These are phyloP conservation scores for Collybia mongolica DNA, from an alignment of 768 basidiomycete genomes.

Conservation along the genomic window DNA sequence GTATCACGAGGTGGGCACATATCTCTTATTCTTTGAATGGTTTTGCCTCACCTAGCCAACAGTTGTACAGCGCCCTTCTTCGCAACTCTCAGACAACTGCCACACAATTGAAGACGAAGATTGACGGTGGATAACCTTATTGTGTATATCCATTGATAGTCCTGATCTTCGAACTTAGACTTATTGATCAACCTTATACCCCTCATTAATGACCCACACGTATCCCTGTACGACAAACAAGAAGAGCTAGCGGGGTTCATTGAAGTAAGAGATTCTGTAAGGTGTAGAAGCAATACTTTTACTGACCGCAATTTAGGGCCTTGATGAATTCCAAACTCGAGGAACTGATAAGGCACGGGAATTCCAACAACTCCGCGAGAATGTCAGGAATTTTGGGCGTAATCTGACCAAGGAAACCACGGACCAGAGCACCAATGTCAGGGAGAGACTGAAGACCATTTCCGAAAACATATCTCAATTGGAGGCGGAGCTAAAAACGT, in stretches of 20 bases:
- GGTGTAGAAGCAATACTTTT: neutral
- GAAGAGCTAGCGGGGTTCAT: neutral
- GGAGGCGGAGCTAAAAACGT: neutral
- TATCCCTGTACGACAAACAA: conserved; percentile 2
- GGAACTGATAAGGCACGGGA: neutral
- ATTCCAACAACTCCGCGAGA: conserved; percentile 1
- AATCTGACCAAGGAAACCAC: neutral
- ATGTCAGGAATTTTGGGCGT: neutral
- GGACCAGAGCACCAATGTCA: neutral
- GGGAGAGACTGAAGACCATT: neutral
- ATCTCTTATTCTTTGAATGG: neutral
- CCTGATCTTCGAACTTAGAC: neutral
- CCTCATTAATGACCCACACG: neutral
- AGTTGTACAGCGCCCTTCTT: neutral
- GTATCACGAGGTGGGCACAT: neutral
- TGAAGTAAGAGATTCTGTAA: neutral
- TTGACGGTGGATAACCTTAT: neutral
- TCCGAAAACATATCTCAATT: neutral
- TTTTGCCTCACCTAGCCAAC: neutral
- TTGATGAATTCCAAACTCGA: neutral
- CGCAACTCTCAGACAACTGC: conserved; percentile 5
- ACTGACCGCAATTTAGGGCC: neutral
- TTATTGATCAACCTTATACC: conserved; percentile 2
- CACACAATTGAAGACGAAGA: conserved; percentile 4
- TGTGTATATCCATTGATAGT: neutral